phyloP scores from a whole-genome alignment of 495 filamentous ascomycete species.

The Lasiosphaeria hispida region DNA sequence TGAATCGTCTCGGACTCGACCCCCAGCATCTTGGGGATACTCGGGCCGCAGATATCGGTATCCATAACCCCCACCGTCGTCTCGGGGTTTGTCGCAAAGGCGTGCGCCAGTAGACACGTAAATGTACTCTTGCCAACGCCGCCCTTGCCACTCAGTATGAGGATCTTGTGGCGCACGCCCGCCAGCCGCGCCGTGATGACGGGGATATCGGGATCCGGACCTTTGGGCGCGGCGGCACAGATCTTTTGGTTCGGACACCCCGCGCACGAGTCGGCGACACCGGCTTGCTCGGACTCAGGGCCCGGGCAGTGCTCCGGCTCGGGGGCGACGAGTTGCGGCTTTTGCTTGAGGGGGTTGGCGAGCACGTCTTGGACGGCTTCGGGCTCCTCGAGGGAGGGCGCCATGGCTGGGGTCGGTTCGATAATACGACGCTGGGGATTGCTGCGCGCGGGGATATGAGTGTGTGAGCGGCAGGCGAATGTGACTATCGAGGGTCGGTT shows the following conservation, averaged over 20 bases:
- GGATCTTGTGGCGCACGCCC: constrained; percentile 81
- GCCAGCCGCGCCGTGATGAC: constrained; percentile 80
- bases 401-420: constrained; percentile 18
- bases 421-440: not conserved
- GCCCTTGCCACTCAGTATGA: constrained; percentile 91
- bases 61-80: constrained; percentile 89
- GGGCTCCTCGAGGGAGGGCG: constrained; percentile 67
- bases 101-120: constrained; percentile 79
- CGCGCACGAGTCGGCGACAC: constrained; percentile 82
- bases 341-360: constrained; percentile 63
- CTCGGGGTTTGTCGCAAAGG: constrained; percentile 73
- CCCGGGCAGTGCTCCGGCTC: constrained; percentile 97
- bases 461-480: not conserved
- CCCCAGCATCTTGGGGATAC: constrained; percentile 97
- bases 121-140: constrained; percentile 96
- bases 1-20: constrained; percentile 92
- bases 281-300: constrained; percentile 82
- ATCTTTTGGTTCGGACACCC: constrained; percentile 95
- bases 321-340: constrained; percentile 82
- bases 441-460: not conserved
- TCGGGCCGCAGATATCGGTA: constrained; percentile 92
- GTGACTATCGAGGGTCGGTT: not conserved
- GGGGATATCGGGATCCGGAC: constrained; percentile 90
- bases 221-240: constrained; percentile 91
- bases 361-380: constrained; percentile 61